phyloP scores from a whole-genome alignment of 2,329 filamentous ascomycete species.

The Zymoseptoria tritici region DNA sequence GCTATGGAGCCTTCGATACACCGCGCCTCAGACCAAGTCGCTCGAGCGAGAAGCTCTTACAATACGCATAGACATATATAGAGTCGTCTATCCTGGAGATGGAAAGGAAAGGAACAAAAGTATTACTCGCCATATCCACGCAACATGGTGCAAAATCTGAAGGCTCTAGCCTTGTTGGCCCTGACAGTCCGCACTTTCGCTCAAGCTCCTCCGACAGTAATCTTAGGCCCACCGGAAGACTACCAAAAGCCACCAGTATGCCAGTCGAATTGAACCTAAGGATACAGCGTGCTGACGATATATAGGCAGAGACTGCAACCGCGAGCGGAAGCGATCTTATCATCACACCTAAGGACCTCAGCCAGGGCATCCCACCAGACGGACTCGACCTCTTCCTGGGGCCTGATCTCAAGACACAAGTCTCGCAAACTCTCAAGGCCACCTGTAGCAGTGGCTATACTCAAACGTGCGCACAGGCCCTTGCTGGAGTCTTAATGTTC shows the following conservation, averaged over 20 bases:
- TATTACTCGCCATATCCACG: no score
- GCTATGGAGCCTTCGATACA: background rate
- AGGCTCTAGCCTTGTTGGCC: background rate
- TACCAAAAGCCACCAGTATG: background rate
- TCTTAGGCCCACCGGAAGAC: background rate
- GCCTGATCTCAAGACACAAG: background rate
- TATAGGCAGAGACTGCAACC: background rate
- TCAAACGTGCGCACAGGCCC: background rate
- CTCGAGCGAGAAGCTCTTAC: background rate
- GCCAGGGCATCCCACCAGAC: background rate
- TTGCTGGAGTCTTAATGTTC: background rate
- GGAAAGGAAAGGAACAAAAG: background rate
- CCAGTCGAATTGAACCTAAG: background rate
- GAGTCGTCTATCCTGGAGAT: background rate
- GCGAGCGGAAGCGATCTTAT: background rate
- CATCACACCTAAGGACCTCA: background rate
- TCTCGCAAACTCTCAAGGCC: background rate
- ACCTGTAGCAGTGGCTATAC: background rate
- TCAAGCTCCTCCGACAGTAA: background rate
- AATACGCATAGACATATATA: background rate
- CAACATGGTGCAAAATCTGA: no score
- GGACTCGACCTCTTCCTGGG: background rate
- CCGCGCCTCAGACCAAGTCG: background rate
- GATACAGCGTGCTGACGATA: background rate
- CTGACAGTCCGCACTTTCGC: background rate